Evolutionary conservation across 257 asterid species (phyloP).

Genomic region (Solanum corneliomulleri): DNA sequence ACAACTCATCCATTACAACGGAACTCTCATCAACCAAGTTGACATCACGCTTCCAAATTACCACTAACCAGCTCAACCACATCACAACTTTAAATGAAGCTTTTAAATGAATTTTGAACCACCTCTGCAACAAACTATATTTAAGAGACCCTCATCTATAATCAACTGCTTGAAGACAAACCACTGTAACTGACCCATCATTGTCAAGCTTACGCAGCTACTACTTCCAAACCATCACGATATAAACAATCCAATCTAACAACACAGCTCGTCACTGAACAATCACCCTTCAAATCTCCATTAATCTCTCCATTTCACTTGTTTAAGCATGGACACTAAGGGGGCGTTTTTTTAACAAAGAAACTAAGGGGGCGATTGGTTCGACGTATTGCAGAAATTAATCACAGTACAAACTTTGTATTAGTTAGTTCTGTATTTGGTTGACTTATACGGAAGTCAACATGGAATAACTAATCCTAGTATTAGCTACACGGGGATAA

Average conservation of each 20-base stretch:
- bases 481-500: background rate
- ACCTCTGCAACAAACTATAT: background rate
- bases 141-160: background rate
- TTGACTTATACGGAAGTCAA: background rate
- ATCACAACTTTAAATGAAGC: background rate
- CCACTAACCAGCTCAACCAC: background rate
- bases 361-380: background rate
- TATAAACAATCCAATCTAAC: background rate
- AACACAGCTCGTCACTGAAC: background rate
- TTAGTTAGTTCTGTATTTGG: background rate
- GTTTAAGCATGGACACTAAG: background rate
- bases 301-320: background rate
- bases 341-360: background rate
- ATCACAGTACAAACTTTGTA: background rate
- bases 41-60: background rate
- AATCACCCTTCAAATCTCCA: background rate
- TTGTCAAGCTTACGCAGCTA: background rate
- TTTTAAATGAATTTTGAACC: background rate
- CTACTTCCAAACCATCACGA: background rate
- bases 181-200: background rate
- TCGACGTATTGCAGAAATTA: background rate
- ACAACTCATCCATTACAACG: background rate
- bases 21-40: background rate
- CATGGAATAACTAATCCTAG: background rate
- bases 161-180: background rate